A percentile compares a stretch with the other conserved stretches of the same genome.
These are phyloP conservation scores for Colletotrichum acutatum DNA, from an alignment of 2,329 filamentous ascomycete genomes.

Conservation along the genomic window DNA sequence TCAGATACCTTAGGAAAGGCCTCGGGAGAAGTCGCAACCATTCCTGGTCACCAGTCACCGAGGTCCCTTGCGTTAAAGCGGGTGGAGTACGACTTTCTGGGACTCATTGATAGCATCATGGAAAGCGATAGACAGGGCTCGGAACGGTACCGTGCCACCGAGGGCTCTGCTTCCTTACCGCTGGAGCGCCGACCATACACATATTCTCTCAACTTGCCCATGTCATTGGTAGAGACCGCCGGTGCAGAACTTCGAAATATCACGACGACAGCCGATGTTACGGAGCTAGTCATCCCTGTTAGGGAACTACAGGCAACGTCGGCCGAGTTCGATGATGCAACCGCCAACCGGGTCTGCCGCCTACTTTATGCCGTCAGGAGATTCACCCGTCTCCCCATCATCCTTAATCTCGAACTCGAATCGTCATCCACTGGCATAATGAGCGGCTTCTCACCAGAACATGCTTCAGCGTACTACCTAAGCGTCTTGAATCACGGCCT, in stretches of 20 bases:
- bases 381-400: constrained; percentile 69
- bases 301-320: constrained; percentile 38
- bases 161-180: constrained; percentile 70
- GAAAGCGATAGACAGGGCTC: constrained; percentile 63
- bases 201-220: constrained; percentile 71
- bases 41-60: constrained; percentile 49
- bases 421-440: not conserved
- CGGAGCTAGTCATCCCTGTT: constrained; percentile 64
- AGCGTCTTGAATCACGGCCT: constrained; percentile 68
- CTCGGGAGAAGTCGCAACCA: not conserved
- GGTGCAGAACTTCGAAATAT: constrained; percentile 70
- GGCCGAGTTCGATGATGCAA: constrained; percentile 48
- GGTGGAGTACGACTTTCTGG: constrained; percentile 75
- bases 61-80: constrained; percentile 74
- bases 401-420: constrained; percentile 59
- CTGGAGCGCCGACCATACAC: constrained; percentile 72
- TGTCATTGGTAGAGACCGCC: constrained; percentile 65
- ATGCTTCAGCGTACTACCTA: constrained; percentile 54
- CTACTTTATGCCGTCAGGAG: constrained; percentile 69
- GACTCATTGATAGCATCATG: constrained; percentile 69
- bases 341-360: constrained; percentile 60
- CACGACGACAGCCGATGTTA: constrained; percentile 74
- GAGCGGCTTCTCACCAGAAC: constrained; percentile 35
- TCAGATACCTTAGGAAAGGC: constrained; percentile 59
- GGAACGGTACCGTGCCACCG: constrained; percentile 64